These are phyloP conservation scores for Scedosporium boydii DNA, from an alignment of 2,329 filamentous ascomycete species.

Conservation along the genomic window DNA sequence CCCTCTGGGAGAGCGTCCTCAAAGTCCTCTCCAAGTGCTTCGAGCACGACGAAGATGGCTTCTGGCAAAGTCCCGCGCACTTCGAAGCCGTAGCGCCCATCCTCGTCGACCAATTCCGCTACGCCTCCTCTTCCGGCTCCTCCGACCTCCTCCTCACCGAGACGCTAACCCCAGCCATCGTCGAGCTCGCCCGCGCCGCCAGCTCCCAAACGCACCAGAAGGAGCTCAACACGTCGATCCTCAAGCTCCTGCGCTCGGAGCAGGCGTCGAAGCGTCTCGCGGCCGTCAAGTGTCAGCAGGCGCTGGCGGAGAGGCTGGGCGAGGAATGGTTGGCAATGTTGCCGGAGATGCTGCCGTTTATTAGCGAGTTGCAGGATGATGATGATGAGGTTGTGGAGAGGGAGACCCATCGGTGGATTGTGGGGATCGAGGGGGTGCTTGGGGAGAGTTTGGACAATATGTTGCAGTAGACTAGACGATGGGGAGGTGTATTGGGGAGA, in stretches of 20 bases:
- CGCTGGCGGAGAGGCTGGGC: conserved; percentile 68
- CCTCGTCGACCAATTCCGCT: conserved; percentile 56
- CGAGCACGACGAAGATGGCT: conserved; percentile 84
- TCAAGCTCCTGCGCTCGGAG: conserved; percentile 69
- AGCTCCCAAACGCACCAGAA: conserved; percentile 87
- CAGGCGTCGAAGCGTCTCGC: conserved; percentile 65
- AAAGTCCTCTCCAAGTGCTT: conserved; percentile 67
- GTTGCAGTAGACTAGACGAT: conserved; percentile 62
- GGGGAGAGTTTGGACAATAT: conserved; percentile 88
- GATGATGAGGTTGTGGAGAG: conserved; percentile 89
- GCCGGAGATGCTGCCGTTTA: conserved; percentile 92
- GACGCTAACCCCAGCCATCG: conserved; percentile 63
- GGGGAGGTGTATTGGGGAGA: neutral
- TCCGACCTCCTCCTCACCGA: conserved; percentile 28
- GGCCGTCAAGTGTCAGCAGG: conserved; percentile 72
- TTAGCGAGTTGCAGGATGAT: conserved; percentile 92
- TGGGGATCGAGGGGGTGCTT: conserved; percentile 77
- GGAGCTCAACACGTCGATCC: conserved; percentile 68
- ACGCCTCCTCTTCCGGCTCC: conserved; percentile 23
- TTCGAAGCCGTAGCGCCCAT: conserved; percentile 64
- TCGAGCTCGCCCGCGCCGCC: conserved; percentile 69
- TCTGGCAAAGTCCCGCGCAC: conserved; percentile 89
- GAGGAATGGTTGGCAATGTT: conserved; percentile 90
- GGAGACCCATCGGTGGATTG: conserved; percentile 84
- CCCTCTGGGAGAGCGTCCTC: conserved; percentile 62